A percentile compares a stretch with the other conserved stretches of the same genome.
phyloP scores from a whole-genome alignment of 2,329 filamentous ascomycete species.

The Pestalotiopsis sp. region DNA sequence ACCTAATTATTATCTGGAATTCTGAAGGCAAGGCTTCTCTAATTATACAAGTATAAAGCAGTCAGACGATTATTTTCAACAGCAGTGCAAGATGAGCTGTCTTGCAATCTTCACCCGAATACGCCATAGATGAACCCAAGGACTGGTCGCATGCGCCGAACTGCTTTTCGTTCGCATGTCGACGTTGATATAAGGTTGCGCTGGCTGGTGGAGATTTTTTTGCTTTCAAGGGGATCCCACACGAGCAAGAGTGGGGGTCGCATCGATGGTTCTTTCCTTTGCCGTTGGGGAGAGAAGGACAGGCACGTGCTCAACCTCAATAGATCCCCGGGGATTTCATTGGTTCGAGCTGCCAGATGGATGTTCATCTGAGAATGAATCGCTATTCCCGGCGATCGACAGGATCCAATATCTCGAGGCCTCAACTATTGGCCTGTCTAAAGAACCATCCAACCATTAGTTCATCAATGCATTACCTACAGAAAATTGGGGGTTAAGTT shows the following conservation, averaged over 20 bases:
- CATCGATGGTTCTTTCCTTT: not conserved
- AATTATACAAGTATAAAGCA: too few species aligned
- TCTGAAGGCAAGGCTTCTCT: too few species aligned
- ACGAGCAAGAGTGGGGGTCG: not conserved
- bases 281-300: not conserved
- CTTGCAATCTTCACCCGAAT: too few species aligned
- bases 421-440: too few species aligned
- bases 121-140: not conserved
- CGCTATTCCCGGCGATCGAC: not conserved
- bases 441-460: not conserved
- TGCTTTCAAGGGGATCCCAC: not conserved
- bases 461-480: not conserved
- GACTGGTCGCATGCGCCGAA: not conserved
- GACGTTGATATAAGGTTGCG: constrained; percentile 6
- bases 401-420: not conserved
- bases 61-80: too few species aligned
- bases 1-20: too few species aligned
- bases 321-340: not conserved
- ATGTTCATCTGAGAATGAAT: not conserved
- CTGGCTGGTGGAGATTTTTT: not conserved
- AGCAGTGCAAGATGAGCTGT: too few species aligned
- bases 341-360: not conserved
- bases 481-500: not conserved
- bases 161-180: not conserved
- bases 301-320: not conserved